Percentiles rank a stretch among this genome's conserved stretches.
Evolutionary conservation across 176 grass and related monocot genomes (phyloP).

Genomic region (Carex cristatella): DNA sequence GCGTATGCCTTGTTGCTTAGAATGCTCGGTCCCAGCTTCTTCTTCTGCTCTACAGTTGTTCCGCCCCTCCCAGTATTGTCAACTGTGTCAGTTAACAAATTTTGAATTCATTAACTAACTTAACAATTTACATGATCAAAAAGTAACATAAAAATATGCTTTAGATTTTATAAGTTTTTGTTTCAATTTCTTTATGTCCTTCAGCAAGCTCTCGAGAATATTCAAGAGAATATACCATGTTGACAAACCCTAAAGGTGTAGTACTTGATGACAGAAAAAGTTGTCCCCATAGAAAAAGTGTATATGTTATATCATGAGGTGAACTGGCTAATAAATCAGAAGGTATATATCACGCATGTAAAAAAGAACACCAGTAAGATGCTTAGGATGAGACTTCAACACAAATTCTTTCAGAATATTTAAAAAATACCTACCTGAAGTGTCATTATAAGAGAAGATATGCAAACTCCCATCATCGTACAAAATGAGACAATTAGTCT

Average conservation of each 20-base stretch:
- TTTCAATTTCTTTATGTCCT: neutral
- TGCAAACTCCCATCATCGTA: constrained; percentile 99
- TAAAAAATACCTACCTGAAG: constrained; percentile 40
- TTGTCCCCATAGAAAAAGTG: neutral
- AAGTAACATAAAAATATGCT: neutral
- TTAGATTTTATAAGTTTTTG: neutral
- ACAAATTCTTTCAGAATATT: neutral
- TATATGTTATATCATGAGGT: neutral
- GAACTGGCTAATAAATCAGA: neutral
- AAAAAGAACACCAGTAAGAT: neutral
- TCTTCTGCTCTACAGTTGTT: constrained; percentile 63
- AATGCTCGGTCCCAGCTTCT: constrained; percentile 79
- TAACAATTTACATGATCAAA: neutral
- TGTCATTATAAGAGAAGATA: constrained; percentile 72
- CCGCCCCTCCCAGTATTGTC: constrained; percentile 12
- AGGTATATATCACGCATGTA: neutral
- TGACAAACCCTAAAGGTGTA: neutral
- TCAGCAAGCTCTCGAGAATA: neutral
- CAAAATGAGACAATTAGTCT: constrained; percentile 86
- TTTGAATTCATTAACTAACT: neutral
- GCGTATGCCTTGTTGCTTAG: constrained; percentile 61
- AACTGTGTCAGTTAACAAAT: constrained; percentile 1
- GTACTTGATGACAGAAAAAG: neutral
- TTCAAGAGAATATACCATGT: neutral
- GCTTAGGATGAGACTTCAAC: neutral